Evolutionary conservation across 345 rosid genomes (phyloP), one percentile per base, ranked within the genome.

Genomic region (Murraya paniculata): DNA sequence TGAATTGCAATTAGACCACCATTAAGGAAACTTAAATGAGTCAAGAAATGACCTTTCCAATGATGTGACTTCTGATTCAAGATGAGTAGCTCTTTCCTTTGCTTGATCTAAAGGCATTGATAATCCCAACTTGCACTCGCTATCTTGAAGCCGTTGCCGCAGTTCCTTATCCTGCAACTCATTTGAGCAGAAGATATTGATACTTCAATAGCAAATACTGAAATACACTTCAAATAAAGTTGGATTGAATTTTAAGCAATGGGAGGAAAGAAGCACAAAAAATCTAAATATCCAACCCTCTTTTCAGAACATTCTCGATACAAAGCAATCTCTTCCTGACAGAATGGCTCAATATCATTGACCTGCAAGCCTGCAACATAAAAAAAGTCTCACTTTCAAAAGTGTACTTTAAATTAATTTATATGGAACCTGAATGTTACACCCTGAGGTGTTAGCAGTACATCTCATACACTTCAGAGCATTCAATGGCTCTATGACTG

Each of bases 261-360:
- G 16, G 74, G 45, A 35, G 19, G 56, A 72, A 27, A 72, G 18
- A 16, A 57, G 72, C 68, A 55, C 9, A 56, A 30, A 59, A 3
- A 22, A 53, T 30, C 7, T 6, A 18, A 74, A 18, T 62, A 70
- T 58, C 86, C 81, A 77, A 96, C 97, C 87, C 98, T 88, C 73
- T 78, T 94, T 80, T 90, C 95, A 64, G 92, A 95, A 83, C 98
- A 96, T 50, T 92, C 88, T 74, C 84, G 79, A 84, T 90, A 96
- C 74, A 96, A 73, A 76, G 87, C 93, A 81, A 96, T 87, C 88
- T 96, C 97, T 61, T 96, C 98, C 86, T 94, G 97, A 79, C 97
- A 92, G 84, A 96, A 96, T 19, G 98, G 97, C 78, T 96, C 98
- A 22, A 90, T 92, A 71, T 90, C 95, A 81, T 94, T 92, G 85